Evolutionary conservation across 768 basidiomycete species (phyloP), one percentile per base, ranked within the genome.

Genomic region (Dioszegia hungarica): DNA sequence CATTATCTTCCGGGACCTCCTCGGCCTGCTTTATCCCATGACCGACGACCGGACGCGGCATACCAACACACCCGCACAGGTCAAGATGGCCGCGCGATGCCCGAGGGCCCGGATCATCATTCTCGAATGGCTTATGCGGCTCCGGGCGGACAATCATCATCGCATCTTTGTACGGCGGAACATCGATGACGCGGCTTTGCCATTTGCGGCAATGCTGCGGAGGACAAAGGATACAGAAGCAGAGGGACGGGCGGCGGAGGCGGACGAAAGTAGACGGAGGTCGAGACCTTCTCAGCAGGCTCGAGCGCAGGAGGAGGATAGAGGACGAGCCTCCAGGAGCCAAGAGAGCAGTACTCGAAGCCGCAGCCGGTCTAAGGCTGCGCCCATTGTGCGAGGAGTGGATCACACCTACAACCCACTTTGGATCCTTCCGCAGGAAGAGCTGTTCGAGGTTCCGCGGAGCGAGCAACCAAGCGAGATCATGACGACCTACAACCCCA

Each of bases 111-210:
- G 89, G 22, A 72, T 98, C 17, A 79, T 84, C 12, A 80, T 86
- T 3, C 78, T 98, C 19, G 89, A 91, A 70, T 95, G 94, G 79
- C 73, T 95, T 61, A 84, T 92, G 79, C 84, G 90, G 14, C 79
- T 98, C 19, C 82, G 94, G 54, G 91, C 88, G 0, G 93, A 95
- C 70, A 84, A 89, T 0, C 88, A 92, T 63, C 94, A 99, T 68
- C 81, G 86, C 11, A 68, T 98, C 37, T 95, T 86, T 73, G 86
- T 86, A 54, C 80, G 82, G 19, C 77, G 81, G 40, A 76, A 85
- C 39, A 63, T 81, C 33, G 80, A 81, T 57, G 45, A 49, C 10
- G 68, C 57, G 2, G 80, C 84, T 27, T 64, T 74, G 4, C 79
- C 80, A 40, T 82, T 90, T 6, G 85, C 86, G 1, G 79, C 80